Percentiles rank a stretch among this genome's conserved stretches.
phyloP scores from a whole-genome alignment of 202 grass and related monocot species.

The Zizania palustris region DNA sequence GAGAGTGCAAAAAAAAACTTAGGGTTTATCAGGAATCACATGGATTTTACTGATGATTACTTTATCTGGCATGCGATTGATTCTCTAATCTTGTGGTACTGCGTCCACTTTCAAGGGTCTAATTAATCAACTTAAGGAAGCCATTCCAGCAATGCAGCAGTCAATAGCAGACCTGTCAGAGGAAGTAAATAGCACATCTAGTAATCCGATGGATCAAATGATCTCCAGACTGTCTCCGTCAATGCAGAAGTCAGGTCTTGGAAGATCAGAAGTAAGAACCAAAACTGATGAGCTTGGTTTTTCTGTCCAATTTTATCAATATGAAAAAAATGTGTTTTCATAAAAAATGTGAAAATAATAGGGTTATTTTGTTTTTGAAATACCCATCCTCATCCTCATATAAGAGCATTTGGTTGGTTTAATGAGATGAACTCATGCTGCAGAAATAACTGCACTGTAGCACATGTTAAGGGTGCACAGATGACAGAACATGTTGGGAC shows the following conservation, averaged over 20 bases:
- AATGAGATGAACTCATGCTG: constrained; percentile 3
- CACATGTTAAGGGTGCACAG: neutral
- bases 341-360: neutral
- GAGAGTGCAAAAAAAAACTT: neutral
- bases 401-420: neutral
- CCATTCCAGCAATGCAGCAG: constrained; percentile 88
- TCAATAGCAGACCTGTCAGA: constrained; percentile 89
- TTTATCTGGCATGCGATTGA: constrained; percentile 34
- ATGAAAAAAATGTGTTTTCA: neutral
- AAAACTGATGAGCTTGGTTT: constrained; percentile 24
- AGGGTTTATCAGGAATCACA: neutral
- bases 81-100: constrained; percentile 41
- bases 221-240: constrained; percentile 50
- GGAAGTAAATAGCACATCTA: constrained; percentile 72
- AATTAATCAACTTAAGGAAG: constrained; percentile 97
- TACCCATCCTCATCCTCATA: neutral
- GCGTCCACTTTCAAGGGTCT: constrained; percentile 65
- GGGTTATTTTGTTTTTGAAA: neutral
- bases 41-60: constrained; percentile 36
- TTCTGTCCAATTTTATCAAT: constrained; percentile 19
- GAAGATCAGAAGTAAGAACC: constrained; percentile 60
- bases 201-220: constrained; percentile 58
- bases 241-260: constrained; percentile 43
- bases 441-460: neutral
- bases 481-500: neutral